phyloP scores from a whole-genome alignment of 805 yeast genomes.

The Lipomyces orientalis region DNA sequence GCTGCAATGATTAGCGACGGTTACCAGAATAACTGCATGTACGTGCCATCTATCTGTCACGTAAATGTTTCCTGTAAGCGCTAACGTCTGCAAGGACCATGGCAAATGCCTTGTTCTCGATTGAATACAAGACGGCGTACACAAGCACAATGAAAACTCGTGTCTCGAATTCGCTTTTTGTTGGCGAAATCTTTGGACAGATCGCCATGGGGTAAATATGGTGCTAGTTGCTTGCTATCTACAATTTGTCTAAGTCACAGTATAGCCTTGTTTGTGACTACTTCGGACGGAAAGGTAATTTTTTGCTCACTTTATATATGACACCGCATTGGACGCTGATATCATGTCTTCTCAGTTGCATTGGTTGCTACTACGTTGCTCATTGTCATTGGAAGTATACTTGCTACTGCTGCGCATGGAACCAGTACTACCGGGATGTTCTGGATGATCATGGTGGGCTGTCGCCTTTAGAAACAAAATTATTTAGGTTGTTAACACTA shows the following conservation, averaged over 20 bases:
- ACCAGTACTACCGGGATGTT: slow-evolving; percentile 62
- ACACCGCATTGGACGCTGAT: neutral
- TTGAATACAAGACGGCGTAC: slow-evolving; percentile 53
- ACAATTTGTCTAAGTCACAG: too few relatives aligned
- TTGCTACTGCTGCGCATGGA: slow-evolving; percentile 76
- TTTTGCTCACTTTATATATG: too few relatives aligned
- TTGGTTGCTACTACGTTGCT: slow-evolving; percentile 65
- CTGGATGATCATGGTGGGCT: slow-evolving; percentile 66
- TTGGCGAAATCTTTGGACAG: slow-evolving; percentile 74
- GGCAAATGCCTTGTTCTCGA: slow-evolving; percentile 61
- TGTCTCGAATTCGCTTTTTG: slow-evolving; percentile 69
- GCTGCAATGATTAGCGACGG: slow-evolving; percentile 78
- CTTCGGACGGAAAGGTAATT: neutral
- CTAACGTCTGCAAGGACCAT: slow-evolving; percentile 52
- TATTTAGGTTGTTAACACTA: too few relatives aligned
- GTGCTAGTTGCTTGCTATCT: too few relatives aligned
- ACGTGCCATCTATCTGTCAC: too few relatives aligned
- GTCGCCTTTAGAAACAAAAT: neutral
- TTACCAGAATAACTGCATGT: slow-evolving; percentile 69
- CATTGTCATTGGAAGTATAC: slow-evolving; percentile 64
- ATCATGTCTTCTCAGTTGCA: slow-evolving; percentile 50
- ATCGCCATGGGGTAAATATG: slow-evolving; percentile 66
- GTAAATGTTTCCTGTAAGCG: too few relatives aligned
- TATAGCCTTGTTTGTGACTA: neutral
- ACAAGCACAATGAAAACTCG: slow-evolving; percentile 58